Percentiles rank a stretch among this genome's conserved stretches.
phyloP scores from a whole-genome alignment of 768 basidiomycete species.

The Pisolithus marmoratus region DNA sequence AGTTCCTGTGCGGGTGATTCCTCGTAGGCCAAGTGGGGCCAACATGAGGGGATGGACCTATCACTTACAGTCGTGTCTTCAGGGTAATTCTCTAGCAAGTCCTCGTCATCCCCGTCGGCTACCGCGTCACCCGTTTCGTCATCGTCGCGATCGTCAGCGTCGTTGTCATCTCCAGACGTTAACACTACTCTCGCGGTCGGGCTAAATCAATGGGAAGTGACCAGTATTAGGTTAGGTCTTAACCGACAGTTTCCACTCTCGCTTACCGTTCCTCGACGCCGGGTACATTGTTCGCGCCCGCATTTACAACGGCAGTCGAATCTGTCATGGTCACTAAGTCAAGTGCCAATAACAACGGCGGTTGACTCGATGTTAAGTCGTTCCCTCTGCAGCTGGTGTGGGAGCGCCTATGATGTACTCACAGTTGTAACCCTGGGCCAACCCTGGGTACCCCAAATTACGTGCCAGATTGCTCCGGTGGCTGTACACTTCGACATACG shows the following conservation, averaged over 20 bases:
- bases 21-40: background rate
- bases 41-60: too few relatives aligned
- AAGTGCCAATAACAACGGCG: background rate
- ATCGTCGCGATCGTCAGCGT: slow-evolving; percentile 16
- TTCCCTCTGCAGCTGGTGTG: too few relatives aligned
- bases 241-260: background rate
- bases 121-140: slow-evolving; percentile 33
- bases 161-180: slow-evolving; percentile 25
- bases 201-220: slow-evolving; percentile 10
- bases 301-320: slow-evolving; percentile 8
- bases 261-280: slow-evolving; percentile 23
- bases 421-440: background rate
- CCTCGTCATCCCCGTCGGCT: slow-evolving; percentile 40
- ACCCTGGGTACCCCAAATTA: background rate
- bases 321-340: slow-evolving; percentile 15
- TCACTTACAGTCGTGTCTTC: slow-evolving; percentile 74
- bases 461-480: background rate
- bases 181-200: slow-evolving; percentile 43
- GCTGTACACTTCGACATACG: background rate
- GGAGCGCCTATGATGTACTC: background rate
- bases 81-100: slow-evolving; percentile 73
- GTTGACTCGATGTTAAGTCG: background rate
- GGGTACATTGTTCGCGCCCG: slow-evolving; percentile 15
- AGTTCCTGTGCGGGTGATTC: slow-evolving; percentile 55
- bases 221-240: background rate